Percentiles rank a stretch among this genome's conserved stretches.
Conservation (phyloP, 2,329 filamentous ascomycete genomes). For the Paraphaeosphaeria minitans region DNA sequence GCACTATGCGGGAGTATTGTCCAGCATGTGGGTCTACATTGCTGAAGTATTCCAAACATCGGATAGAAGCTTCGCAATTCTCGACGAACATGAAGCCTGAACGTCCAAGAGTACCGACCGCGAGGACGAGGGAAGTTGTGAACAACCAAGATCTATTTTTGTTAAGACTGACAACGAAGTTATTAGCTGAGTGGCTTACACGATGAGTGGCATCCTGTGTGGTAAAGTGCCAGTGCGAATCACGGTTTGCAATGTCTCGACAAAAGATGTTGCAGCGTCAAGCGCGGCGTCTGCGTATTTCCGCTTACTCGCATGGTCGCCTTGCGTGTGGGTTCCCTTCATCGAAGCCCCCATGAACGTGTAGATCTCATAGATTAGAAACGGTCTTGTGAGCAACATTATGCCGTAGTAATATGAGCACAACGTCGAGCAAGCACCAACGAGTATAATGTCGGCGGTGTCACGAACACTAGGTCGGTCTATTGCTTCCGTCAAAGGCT, state of each 20-base stretch:
- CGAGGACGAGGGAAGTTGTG: conserved; percentile 36
- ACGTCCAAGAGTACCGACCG: conserved; percentile 33
- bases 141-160: conserved; percentile 32
- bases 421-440: conserved; percentile 57
- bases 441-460: conserved; percentile 24
- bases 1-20: conserved; percentile 35
- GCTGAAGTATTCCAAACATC: conserved; percentile 36
- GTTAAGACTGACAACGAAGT: neutral
- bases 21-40: conserved; percentile 35
- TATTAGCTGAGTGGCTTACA: conserved; percentile 22
- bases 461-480: conserved; percentile 27
- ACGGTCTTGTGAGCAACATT: conserved; percentile 59
- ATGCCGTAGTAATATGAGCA: conserved; percentile 61
- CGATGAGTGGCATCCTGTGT: conserved; percentile 38
- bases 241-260: conserved; percentile 32
- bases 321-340: conserved; percentile 32
- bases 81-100: conserved; percentile 28
- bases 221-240: conserved; percentile 28
- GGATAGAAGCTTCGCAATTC: conserved; percentile 29
- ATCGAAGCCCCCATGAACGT: conserved; percentile 40
- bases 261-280: conserved; percentile 34
- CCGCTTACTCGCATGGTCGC: conserved; percentile 31
- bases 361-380: conserved; percentile 58
- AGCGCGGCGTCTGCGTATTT: conserved; percentile 40
- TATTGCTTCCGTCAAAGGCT: conserved; percentile 33